phyloP scores from a whole-genome alignment of 768 basidiomycete genomes.

The Russula olivacea region DNA sequence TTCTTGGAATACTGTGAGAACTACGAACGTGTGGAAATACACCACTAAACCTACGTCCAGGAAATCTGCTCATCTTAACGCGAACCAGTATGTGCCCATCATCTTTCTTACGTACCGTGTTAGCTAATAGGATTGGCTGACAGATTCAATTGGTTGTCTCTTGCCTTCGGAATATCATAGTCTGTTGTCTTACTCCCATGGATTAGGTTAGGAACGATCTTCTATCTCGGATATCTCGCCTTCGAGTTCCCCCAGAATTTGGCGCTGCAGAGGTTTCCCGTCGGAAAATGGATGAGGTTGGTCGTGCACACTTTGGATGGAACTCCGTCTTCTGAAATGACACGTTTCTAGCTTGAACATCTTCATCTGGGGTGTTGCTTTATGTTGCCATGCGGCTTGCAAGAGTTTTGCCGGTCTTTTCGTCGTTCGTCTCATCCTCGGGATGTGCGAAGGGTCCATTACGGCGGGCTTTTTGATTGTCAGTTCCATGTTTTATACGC shows the following conservation, averaged over 20 bases:
- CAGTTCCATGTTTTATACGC: constrained; percentile 73
- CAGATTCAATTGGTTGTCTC: constrained; percentile 59
- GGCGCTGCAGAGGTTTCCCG: constrained; percentile 64
- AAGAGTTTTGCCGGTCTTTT: constrained; percentile 62
- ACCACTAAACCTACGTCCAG: constrained; percentile 33
- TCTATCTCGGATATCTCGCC: constrained; percentile 62
- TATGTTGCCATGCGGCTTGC: constrained; percentile 63
- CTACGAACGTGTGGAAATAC: neutral
- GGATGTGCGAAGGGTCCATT: constrained; percentile 65
- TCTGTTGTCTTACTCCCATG: neutral
- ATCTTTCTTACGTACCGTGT: neutral
- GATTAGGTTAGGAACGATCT: constrained; percentile 68
- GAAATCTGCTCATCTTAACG: constrained; percentile 53
- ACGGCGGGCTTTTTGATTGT: constrained; percentile 77
- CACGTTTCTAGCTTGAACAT: constrained; percentile 51
- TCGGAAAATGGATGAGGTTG: constrained; percentile 78
- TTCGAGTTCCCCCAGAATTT: constrained; percentile 76
- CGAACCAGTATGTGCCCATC: constrained; percentile 50
- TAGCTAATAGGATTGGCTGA: constrained; percentile 27
- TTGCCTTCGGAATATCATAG: neutral
- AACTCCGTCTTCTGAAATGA: neutral
- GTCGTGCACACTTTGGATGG: constrained; percentile 7
- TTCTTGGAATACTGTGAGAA: constrained; percentile 61
- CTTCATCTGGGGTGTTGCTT: constrained; percentile 57
- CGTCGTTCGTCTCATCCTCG: constrained; percentile 56